phyloP scores from a whole-genome alignment of 306 rosid genomes.

The Rosa lucieae region DNA sequence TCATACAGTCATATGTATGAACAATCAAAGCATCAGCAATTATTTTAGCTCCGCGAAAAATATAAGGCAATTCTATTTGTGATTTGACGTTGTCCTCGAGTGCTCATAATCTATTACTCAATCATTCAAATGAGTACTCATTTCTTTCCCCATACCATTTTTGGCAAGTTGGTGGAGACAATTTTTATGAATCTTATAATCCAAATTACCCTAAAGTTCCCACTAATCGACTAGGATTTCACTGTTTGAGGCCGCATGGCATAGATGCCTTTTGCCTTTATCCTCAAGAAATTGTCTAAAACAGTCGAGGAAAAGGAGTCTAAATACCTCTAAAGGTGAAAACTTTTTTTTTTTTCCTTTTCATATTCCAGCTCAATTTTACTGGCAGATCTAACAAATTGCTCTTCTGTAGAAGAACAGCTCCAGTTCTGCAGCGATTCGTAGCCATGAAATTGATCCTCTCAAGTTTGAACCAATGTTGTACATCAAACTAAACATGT shows the following conservation, averaged over 20 bases:
- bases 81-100: neutral
- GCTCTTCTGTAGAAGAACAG: neutral
- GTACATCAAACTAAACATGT: slow-evolving; percentile 3
- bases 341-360: neutral
- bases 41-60: neutral
- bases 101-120: neutral
- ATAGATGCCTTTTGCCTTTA: slow-evolving; percentile 9
- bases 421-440: slow-evolving; percentile 15
- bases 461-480: neutral
- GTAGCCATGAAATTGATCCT: neutral
- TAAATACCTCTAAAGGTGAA: neutral
- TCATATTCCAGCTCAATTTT: slow-evolving; percentile 14
- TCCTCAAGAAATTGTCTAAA: neutral
- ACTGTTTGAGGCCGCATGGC: neutral
- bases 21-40: neutral
- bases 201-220: neutral
- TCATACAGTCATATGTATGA: neutral
- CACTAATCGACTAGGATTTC: neutral
- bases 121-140: neutral
- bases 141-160: neutral
- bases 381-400: slow-evolving; percentile 7
- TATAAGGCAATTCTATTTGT: neutral
- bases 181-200: slow-evolving; percentile 19
- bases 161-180: neutral
- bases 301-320: neutral